Evolutionary conservation across 805 yeast species (phyloP).

Genomic region (Cyberlindnera japonica): DNA sequence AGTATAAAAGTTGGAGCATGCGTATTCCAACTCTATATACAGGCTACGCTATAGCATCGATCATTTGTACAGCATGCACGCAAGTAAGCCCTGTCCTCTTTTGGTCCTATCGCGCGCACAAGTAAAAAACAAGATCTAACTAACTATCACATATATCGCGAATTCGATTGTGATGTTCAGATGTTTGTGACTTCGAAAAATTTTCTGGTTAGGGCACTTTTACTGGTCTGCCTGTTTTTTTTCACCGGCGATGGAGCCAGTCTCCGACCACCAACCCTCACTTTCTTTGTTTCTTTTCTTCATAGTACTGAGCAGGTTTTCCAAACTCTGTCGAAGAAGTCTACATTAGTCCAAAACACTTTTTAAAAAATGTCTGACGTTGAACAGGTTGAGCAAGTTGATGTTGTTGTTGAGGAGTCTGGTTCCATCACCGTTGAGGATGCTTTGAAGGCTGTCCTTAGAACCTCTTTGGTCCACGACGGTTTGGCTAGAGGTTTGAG

Average conservation of each 20-base stretch:
- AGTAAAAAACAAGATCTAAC: too few species aligned
- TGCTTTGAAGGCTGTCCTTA: slow-evolving; percentile 95
- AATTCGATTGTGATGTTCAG: slow-evolving; percentile 11
- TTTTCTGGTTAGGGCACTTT: slow-evolving; percentile 11
- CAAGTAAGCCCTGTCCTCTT: too few species aligned
- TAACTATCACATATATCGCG: too few species aligned
- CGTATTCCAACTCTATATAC: too few species aligned
- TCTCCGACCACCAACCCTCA: not conserved
- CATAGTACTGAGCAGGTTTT: slow-evolving; percentile 53
- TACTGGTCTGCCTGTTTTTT: not conserved
- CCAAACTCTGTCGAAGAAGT: slow-evolving; percentile 67
- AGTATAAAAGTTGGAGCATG: too few species aligned
- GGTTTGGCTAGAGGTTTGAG: slow-evolving; percentile 99
- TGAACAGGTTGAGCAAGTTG: slow-evolving; percentile 74
- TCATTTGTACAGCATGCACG: too few species aligned
- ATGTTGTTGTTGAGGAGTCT: slow-evolving; percentile 81
- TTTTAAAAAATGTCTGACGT: slow-evolving; percentile 75
- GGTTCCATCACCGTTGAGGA: slow-evolving; percentile 95
- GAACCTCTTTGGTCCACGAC: slow-evolving; percentile 97
- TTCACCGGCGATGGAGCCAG: not conserved
- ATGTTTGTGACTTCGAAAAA: slow-evolving; percentile 18
- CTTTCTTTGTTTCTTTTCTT: slow-evolving; percentile 2
- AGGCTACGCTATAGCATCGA: too few species aligned
- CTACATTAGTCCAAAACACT: slow-evolving; percentile 31
- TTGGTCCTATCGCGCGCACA: too few species aligned